Evolutionary conservation across 2,329 filamentous ascomycete species (phyloP), one percentile per base, ranked within the genome.

Genomic region (Cladophialophora psammophila): DNA sequence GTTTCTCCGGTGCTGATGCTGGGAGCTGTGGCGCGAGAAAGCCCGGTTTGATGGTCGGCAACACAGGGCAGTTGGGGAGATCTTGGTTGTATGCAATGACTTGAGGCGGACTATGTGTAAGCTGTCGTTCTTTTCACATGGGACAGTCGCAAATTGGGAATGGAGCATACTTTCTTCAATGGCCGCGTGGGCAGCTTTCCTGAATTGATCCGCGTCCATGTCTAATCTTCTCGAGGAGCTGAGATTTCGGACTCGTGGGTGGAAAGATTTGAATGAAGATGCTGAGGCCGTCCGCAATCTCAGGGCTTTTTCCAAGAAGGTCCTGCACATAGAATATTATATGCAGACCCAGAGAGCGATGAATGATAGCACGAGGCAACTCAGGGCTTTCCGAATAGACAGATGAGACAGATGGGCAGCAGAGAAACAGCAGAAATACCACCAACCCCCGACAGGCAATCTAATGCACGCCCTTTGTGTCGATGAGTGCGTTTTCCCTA

Each of bases 21-120:
- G 94, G 94, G 26, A 98, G 87, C 6, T 95, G 85, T 54, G 91
- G 89, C 56, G 88, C 87, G 9, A 98, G 87, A 77, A 97, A 98
- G 64, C 94, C 94, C 0, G 94, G 94, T 66, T 90, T 83, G 58
- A 97, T 90, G 61, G 86, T 86, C 12, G 94, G 90, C 8, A 96
- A 82, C 42, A 97, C 93, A 54, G 87, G 87, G 18, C 88, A 88
- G 1, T 87, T 82, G 58, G 87, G 83, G 63, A 97, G 84, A 26
- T 84, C 91, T 69, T 94, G 88, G 76, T 95, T 94, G 82, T 97
- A 97, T 62, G 88, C 84, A 75, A 92, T 88, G 75, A 97, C 92
- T 95, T 95, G 74, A 12, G 18, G 45, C 31, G 7, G 26, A 54
- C 38, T 26, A n/a, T 58, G n/a, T 58, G 66, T 72, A 40, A 74